Percentiles rank a stretch among this genome's conserved stretches.
Conservation (phyloP, 371 early-diverging fungal species). For the Mortierella sp. region DNA sequence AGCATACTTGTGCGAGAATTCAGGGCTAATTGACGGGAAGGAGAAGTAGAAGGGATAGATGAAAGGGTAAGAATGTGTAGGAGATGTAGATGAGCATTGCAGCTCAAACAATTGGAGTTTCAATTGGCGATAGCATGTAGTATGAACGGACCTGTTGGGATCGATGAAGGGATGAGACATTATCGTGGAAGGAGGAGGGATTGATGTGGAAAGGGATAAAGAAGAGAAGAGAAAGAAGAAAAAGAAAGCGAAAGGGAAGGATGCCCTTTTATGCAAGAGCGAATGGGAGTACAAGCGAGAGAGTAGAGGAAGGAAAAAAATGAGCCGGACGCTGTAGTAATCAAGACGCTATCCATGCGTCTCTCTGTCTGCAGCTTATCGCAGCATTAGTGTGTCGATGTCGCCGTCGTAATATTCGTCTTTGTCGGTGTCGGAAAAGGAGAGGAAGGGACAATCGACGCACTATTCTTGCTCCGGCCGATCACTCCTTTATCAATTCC, state of each 20-base stretch:
- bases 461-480: not conserved
- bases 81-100: too few species aligned
- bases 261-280: too few species aligned
- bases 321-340: too few species aligned
- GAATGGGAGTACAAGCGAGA: not conserved
- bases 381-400: too few species aligned
- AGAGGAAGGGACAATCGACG: too few species aligned
- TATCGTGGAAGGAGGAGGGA: not conserved
- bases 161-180: conserved; percentile 17
- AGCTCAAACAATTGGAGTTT: not conserved
- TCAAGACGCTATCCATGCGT: too few species aligned
- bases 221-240: not conserved
- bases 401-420: not conserved
- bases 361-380: too few species aligned
- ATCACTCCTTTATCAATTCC: not conserved
- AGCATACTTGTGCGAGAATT: conserved; percentile 44
- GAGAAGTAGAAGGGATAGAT: not conserved
- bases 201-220: not conserved
- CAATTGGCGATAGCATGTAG: not conserved
- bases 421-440: not conserved
- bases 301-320: not conserved
- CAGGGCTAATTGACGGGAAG: not conserved
- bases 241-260: not conserved
- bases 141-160: conserved; percentile 25
- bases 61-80: not conserved